These are phyloP conservation scores for Nicotiana noctiflora DNA, from an alignment of 257 asterid species.

Conservation along the genomic window DNA sequence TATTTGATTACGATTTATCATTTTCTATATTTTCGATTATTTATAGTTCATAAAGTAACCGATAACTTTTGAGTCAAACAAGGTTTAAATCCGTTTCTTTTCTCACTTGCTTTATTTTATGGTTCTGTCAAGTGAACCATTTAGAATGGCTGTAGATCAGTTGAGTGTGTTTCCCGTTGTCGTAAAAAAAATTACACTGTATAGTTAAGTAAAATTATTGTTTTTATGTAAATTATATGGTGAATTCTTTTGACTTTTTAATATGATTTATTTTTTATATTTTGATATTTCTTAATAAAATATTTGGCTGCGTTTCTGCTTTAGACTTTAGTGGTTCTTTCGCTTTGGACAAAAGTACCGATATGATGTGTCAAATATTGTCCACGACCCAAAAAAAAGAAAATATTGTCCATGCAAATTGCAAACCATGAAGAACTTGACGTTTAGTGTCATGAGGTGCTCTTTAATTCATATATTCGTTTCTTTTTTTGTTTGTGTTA, in stretches of 20 bases:
- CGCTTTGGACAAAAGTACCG: not conserved
- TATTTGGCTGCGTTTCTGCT: too few species aligned
- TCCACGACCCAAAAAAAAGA: not conserved
- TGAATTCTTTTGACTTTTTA: rapidly evolving
- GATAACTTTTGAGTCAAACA: too few species aligned
- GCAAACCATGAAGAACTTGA: not conserved
- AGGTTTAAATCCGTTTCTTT: not conserved
- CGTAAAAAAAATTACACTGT: too few species aligned
- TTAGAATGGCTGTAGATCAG: not conserved
- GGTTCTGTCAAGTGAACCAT: not conserved
- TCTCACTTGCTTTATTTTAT: not conserved
- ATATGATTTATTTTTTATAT: too few species aligned
- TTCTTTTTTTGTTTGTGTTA: not conserved
- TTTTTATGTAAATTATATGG: too few species aligned
- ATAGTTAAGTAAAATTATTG: too few species aligned
- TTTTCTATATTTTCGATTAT: too few species aligned
- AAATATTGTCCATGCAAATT: not conserved
- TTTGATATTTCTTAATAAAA: too few species aligned
- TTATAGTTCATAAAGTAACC: too few species aligned
- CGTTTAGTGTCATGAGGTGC: not conserved
- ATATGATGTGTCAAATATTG: not conserved
- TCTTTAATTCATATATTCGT: not conserved
- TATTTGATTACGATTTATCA: too few species aligned
- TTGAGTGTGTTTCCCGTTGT: too few species aligned
- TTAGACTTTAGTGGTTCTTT: not conserved